Conservation (phyloP, 2,329 filamentous ascomycete genomes). For the Penicillium sp. region DNA sequence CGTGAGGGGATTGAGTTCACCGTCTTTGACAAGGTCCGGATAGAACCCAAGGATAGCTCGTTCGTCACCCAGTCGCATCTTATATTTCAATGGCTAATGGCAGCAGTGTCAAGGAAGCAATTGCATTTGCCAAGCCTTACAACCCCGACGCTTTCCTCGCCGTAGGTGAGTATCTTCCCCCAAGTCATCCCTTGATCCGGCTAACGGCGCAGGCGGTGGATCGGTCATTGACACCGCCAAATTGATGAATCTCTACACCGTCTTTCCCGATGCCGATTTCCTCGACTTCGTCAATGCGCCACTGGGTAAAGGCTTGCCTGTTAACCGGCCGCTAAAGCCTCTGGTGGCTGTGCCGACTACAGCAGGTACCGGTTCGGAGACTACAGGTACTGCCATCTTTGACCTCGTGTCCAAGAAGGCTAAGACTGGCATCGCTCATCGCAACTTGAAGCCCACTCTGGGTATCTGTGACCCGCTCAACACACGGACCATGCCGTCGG, state of each 20-base stretch:
- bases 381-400: slow-evolving; percentile 95
- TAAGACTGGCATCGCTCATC: slow-evolving; percentile 92
- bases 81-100: no score
- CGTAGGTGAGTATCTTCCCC: slow-evolving; percentile 53
- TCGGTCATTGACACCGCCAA: slow-evolving; percentile 98
- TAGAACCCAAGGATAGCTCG: slow-evolving; percentile 94
- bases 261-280: slow-evolving; percentile 85
- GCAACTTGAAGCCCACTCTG: slow-evolving; percentile 87
- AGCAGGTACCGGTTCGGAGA: slow-evolving; percentile 82
- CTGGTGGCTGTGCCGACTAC: slow-evolving; percentile 78
- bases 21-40: slow-evolving; percentile 68
- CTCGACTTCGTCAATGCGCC: slow-evolving; percentile 97
- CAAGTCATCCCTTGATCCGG: no score
- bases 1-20: slow-evolving; percentile 70
- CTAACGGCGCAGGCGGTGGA: slow-evolving; percentile 60
- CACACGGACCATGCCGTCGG: slow-evolving; percentile 88
- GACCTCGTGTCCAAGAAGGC: slow-evolving; percentile 81
- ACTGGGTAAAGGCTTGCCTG: slow-evolving; percentile 70
- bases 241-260: slow-evolving; percentile 92
- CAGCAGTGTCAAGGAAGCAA: slow-evolving; percentile 73
- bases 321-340: slow-evolving; percentile 61
- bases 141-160: slow-evolving; percentile 82
- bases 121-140: slow-evolving; percentile 75
- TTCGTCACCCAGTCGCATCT: slow-evolving; percentile 31
- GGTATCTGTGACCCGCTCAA: slow-evolving; percentile 82